These are phyloP conservation scores for Turnera subulata DNA, from an alignment of 345 rosid species.

Conservation along the genomic window DNA sequence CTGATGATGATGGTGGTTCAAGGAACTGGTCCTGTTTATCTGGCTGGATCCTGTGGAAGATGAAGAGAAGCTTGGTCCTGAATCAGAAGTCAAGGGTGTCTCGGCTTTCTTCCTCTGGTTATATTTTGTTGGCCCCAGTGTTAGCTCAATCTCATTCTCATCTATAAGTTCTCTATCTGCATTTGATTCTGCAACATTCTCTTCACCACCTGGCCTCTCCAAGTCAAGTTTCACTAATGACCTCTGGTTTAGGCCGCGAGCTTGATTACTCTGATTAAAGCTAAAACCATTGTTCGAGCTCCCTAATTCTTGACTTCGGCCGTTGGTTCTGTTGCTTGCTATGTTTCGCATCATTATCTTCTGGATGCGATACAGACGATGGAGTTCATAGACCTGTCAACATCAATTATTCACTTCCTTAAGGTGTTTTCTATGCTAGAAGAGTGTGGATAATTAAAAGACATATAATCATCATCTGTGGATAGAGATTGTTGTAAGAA, in stretches of 20 bases:
- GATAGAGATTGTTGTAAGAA: neutral
- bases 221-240: conserved; percentile 28
- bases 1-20: conserved; percentile 11
- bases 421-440: no score
- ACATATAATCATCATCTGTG: neutral
- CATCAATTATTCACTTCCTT: no score
- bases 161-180: conserved; percentile 37
- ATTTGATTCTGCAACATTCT: conserved; percentile 29
- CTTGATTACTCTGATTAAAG: conserved; percentile 10
- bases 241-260: conserved; percentile 13
- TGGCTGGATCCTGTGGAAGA: conserved; percentile 72
- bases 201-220: conserved; percentile 35
- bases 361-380: conserved; percentile 77
- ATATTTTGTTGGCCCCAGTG: conserved; percentile 65
- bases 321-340: conserved; percentile 20
- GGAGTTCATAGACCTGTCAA: conserved; percentile 76
- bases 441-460: neutral
- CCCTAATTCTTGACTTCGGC: conserved; percentile 16
- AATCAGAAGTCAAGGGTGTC: conserved; percentile 39
- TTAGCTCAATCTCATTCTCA: conserved; percentile 83
- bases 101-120: conserved; percentile 38
- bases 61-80: conserved; percentile 66
- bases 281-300: conserved; percentile 13
- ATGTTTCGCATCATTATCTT: conserved; percentile 69
- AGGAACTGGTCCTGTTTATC: conserved; percentile 31